Base-by-base conservation (phyloP, 2,329 filamentous ascomycete genomes). In the Penicillium griseofulvum region DNA sequence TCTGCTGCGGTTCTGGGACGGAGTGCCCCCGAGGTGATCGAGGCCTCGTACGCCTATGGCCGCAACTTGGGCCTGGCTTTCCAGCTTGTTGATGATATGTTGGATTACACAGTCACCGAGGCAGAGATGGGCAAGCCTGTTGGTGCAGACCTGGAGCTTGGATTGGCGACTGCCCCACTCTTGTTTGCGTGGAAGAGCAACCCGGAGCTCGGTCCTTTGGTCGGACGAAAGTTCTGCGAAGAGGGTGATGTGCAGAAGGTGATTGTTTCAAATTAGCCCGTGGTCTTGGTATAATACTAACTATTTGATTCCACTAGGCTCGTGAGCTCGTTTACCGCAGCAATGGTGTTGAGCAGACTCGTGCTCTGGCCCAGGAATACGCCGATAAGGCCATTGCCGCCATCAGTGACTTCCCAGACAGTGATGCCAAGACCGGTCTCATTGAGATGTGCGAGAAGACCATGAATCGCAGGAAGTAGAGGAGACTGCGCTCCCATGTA, bases 71-170 rank as follows among this genome's bases (percentile, higher is more conserved):
- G 94, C 1, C 77, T 99, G 52, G 94, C 94, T 1, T 99, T 99
- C 77, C 94, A 99, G 80, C 82, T 99, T 10, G 93, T 99, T 16
- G 94, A 99, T 71, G 94, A 99, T 71, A 90, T 99, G 88, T 81
- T 99, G 66, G 94, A 99, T 74, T 99, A 97, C 73, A 97, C 94
- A 0, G 84, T 91, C 58, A 91, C 84, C 52, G 91, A 87, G 39
- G 82, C 84, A 56, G 91, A 97, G 71, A 78, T 99, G 39, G 94
- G 94, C 24, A 99, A 99, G 77, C 94, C 94, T 2, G 90, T 93
- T 5, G 94, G 93, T 38, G 94, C 94, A 29, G 94, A 99, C 75
- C 75, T 99, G 59, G 91, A 97, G 75, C 79, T 99, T 29, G 94
- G 94, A 5, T 81, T 99, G 54, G 94, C 94, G 41, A 99, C 94